Evolutionary conservation across 345 rosid species (phyloP).

Genomic region (Hibiscus syriacus): DNA sequence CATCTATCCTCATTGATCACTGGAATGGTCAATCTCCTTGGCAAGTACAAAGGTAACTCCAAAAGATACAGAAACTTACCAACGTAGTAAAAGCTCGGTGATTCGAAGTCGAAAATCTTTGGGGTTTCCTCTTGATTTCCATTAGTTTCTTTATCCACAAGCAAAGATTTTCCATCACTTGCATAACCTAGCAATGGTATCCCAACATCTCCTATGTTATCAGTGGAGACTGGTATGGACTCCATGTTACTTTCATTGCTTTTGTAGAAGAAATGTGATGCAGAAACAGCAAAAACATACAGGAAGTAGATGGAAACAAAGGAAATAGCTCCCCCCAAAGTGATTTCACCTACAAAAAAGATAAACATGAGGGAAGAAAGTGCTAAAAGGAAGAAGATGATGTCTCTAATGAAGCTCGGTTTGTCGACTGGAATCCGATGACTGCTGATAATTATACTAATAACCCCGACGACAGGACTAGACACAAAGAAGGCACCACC

Average conservation of each 20-base stretch:
- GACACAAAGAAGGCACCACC: conserved; percentile 87
- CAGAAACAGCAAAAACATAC: conserved; percentile 55
- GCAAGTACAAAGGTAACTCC: conserved; percentile 66
- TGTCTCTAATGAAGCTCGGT: conserved; percentile 66
- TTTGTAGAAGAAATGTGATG: conserved; percentile 30
- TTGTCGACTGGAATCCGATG: conserved; percentile 45
- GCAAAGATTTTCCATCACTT: conserved; percentile 33
- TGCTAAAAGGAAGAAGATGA: conserved; percentile 54
- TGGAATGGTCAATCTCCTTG: conserved; percentile 81
- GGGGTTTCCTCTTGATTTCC: conserved; percentile 12
- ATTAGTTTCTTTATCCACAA: conserved; percentile 4
- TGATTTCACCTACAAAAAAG: conserved; percentile 42
- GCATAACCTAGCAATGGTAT: conserved; percentile 48
- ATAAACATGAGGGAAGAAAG: conserved; percentile 56
- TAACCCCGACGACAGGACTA: conserved; percentile 67
- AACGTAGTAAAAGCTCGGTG: conserved; percentile 16
- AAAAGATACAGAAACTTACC: conserved; percentile 30
- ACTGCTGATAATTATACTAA: conserved; percentile 34
- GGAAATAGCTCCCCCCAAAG: conserved; percentile 50
- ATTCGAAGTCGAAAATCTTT: conserved; percentile 9
- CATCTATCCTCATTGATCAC: conserved; percentile 56
- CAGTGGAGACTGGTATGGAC: conserved; percentile 5
- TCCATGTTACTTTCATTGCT: conserved; percentile 10
- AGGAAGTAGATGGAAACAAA: conserved; percentile 56
- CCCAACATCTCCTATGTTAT: conserved; percentile 25